These are phyloP conservation scores for Sporothrix protearum DNA, from an alignment of 2,329 filamentous ascomycete species.

Conservation along the genomic window DNA sequence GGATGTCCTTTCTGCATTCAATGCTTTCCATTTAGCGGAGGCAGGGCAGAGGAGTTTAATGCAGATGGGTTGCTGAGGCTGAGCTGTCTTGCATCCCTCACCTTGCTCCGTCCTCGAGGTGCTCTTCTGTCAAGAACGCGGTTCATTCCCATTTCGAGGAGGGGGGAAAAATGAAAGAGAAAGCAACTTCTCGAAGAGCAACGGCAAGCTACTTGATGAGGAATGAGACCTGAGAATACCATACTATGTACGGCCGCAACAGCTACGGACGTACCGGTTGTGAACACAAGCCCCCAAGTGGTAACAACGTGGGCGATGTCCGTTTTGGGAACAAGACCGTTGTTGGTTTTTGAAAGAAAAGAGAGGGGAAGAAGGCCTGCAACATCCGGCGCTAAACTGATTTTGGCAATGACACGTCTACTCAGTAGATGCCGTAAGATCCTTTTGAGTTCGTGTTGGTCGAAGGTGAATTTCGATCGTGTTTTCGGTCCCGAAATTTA, in stretches of 20 bases:
- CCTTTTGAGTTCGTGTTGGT: too few species aligned
- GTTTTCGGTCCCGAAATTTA: too few species aligned
- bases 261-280: neutral
- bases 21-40: too few species aligned
- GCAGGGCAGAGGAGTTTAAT: too few species aligned
- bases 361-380: neutral
- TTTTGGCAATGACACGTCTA: neutral
- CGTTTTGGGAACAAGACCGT: neutral
- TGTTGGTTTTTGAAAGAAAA: neutral
- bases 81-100: neutral
- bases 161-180: too few species aligned
- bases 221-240: neutral
- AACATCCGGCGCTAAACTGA: neutral
- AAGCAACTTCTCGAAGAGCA: neutral
- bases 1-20: too few species aligned
- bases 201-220: neutral
- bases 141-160: neutral
- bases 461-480: too few species aligned
- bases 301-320: neutral
- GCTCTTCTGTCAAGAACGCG: neutral
- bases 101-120: neutral
- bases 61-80: neutral
- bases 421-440: too few species aligned
- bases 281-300: neutral
- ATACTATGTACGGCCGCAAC: too few species aligned